Conservation (phyloP, 1,284 basidiomycete genomes). For the Violaceomyces palustris region DNA sequence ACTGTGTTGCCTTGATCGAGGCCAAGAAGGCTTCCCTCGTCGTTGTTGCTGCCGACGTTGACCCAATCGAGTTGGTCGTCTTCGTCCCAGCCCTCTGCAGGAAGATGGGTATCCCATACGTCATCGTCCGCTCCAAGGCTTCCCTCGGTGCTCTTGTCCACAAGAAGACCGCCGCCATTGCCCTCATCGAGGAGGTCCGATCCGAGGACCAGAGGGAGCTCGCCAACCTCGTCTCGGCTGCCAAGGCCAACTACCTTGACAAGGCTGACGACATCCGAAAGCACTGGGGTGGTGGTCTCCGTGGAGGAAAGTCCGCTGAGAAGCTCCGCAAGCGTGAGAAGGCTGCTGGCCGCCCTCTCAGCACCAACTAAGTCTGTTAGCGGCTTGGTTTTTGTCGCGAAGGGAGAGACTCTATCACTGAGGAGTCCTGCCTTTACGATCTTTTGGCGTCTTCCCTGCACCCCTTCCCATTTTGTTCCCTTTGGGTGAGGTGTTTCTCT, state of each 20-base stretch:
- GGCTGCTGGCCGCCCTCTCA: conserved; percentile 73
- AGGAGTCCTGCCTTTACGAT: too few species aligned
- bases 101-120: conserved; percentile 98
- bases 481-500: too few species aligned
- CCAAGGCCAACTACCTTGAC: conserved; percentile 92
- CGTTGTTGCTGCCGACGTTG: conserved; percentile 95
- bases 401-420: too few species aligned
- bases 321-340: conserved; percentile 93
- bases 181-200: conserved; percentile 86
- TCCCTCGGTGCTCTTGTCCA: conserved; percentile 93
- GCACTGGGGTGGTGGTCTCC: conserved; percentile 92
- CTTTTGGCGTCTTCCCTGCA: too few species aligned
- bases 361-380: too few species aligned
- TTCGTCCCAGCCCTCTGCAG: conserved; percentile 97
- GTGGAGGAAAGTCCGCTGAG: conserved; percentile 85
- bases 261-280: conserved; percentile 88
- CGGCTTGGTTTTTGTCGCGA: too few species aligned
- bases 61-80: conserved; percentile 90
- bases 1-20: conserved; percentile 80
- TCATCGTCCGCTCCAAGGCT: conserved; percentile 94
- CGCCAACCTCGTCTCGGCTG: conserved; percentile 82
- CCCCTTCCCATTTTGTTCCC: too few species aligned
- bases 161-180: conserved; percentile 94
- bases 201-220: conserved; percentile 92
- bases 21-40: conserved; percentile 97